These are phyloP conservation scores for Litsea cubeba DNA, from an alignment of 164 flowering plant species.

Conservation along the genomic window DNA sequence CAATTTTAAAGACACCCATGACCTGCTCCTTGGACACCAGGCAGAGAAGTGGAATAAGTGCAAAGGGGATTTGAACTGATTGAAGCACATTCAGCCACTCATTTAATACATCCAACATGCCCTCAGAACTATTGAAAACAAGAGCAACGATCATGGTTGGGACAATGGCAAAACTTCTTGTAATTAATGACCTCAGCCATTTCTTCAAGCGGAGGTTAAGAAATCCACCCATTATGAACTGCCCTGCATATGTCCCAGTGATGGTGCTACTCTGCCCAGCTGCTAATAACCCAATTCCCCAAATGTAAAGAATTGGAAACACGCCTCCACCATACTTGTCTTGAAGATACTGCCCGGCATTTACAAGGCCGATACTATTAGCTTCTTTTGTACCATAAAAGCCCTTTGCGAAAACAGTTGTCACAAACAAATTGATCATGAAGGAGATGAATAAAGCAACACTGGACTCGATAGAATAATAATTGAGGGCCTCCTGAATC, in stretches of 20 bases:
- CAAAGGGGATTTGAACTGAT: conserved; percentile 87
- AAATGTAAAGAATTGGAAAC: conserved; percentile 76
- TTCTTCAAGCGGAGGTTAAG: conserved; percentile 80
- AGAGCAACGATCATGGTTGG: conserved; percentile 83
- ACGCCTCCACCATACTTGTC: conserved; percentile 88
- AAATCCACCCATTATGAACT: conserved; percentile 98
- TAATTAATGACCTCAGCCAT: conserved; percentile 79
- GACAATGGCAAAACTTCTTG: conserved; percentile 79
- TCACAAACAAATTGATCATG: conserved; percentile 77
- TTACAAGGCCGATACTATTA: conserved; percentile 62
- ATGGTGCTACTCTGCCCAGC: conserved; percentile 99
- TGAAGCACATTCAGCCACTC: conserved; percentile 97
- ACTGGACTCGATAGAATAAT: conserved; percentile 76
- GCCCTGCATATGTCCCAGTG: conserved; percentile 97
- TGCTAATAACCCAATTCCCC: conserved; percentile 90
- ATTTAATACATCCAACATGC: conserved; percentile 65
- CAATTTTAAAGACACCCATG: conserved; percentile 75
- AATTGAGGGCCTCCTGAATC: conserved; percentile 81
- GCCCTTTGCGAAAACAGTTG: conserved; percentile 84
- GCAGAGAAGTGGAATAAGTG: conserved; percentile 81
- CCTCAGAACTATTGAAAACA: conserved; percentile 64
- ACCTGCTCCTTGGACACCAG: conserved; percentile 73
- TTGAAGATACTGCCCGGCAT: conserved; percentile 82
- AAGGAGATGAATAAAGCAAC: conserved; percentile 64
- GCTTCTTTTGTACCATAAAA: conserved; percentile 70